These are phyloP conservation scores for Phlyctochytrium planicorne DNA, from an alignment of 192 early-diverging fungal species.

Conservation along the genomic window DNA sequence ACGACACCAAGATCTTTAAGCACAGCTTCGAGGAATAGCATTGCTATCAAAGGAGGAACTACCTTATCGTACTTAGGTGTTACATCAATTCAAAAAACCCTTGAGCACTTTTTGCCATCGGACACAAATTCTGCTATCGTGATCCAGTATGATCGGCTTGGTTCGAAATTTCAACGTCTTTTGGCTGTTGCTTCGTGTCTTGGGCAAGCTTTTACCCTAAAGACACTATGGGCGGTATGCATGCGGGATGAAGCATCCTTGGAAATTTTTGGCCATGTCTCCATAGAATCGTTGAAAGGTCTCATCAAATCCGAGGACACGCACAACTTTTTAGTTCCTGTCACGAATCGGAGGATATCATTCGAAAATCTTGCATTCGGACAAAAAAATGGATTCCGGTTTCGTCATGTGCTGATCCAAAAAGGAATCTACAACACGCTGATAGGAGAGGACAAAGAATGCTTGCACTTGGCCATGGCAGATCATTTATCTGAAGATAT, in stretches of 20 bases:
- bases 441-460: not conserved
- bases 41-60: too few relatives aligned
- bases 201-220: not conserved
- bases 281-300: not conserved
- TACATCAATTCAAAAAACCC: not conserved
- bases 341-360: not conserved
- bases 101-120: not conserved
- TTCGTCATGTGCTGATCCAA: not conserved
- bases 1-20: too few relatives aligned
- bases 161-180: not conserved
- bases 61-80: too few relatives aligned
- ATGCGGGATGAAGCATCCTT: not conserved
- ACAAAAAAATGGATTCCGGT: not conserved
- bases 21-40: too few relatives aligned
- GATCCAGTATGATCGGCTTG: not conserved
- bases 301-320: not conserved
- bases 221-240: slow-evolving; percentile 1
- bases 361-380: not conserved
- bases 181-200: slow-evolving; percentile 1
- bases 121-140: not conserved
- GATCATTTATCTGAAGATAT: not conserved
- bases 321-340: not conserved
- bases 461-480: not conserved
- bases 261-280: not conserved
- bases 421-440: slow-evolving; percentile 1